These are phyloP conservation scores for Diospyros lotus DNA, from an alignment of 148 eudicot species.

Conservation along the genomic window DNA sequence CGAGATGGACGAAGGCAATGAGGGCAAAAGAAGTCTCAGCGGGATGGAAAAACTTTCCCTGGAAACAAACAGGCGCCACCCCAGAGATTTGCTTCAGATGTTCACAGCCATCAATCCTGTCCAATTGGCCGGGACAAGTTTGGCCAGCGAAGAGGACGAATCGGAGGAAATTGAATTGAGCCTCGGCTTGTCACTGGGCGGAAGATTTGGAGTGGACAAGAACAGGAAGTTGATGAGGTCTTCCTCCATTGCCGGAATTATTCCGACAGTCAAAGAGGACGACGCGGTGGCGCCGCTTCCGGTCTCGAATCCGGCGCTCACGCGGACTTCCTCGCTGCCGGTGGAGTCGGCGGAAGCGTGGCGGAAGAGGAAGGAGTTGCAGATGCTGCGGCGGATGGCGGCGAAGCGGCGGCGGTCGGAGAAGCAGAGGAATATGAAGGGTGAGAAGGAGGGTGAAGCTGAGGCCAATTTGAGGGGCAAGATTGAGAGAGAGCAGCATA, in stretches of 20 bases:
- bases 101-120: conserved; percentile 26
- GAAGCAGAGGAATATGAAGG: conserved; percentile 58
- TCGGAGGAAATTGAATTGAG: conserved; percentile 48
- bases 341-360: conserved; percentile 81
- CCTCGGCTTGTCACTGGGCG: conserved; percentile 85
- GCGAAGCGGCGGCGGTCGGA: conserved; percentile 83
- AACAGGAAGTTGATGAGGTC: conserved; percentile 49
- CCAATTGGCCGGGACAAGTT: background rate
- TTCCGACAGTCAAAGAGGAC: conserved; percentile 48
- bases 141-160: conserved; percentile 28
- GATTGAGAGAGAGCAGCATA: conserved; percentile 41
- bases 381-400: conserved; percentile 76
- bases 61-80: conserved; percentile 39
- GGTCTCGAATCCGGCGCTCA: conserved; percentile 22
- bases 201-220: conserved; percentile 86
- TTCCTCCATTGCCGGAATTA: conserved; percentile 57
- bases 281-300: conserved; percentile 18
- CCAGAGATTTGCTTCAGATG: conserved; percentile 62
- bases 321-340: conserved; percentile 78
- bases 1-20: conserved; percentile 23
- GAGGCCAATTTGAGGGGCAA: conserved; percentile 47
- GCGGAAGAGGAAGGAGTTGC: conserved; percentile 90
- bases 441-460: conserved; percentile 28
- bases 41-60: conserved; percentile 53
- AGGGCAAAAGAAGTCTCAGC: conserved; percentile 22